Evolutionary conservation across 345 rosid genomes (phyloP).

Genomic region (Murraya paniculata): DNA sequence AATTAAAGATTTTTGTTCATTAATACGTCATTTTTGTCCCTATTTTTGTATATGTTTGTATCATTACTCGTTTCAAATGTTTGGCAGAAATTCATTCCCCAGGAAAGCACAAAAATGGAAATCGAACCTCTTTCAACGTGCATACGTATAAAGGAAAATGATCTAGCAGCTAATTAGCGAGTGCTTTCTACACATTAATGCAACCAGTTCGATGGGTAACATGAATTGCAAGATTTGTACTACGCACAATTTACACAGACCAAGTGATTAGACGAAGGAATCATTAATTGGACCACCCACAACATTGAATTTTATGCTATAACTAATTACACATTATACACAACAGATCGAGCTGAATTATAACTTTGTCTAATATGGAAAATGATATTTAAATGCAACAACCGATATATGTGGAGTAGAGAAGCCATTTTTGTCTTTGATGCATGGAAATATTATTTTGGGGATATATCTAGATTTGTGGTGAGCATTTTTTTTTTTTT

Average conservation of each 20-base stretch:
- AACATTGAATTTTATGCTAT: neutral
- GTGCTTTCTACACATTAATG: too few species aligned
- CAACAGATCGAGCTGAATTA: neutral
- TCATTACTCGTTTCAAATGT: too few species aligned
- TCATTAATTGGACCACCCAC: neutral
- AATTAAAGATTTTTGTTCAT: too few species aligned
- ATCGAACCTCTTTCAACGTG: too few species aligned
- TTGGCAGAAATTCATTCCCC: too few species aligned
- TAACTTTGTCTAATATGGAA: neutral
- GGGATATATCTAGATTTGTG: slow-evolving; percentile 11
- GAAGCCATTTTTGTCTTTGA: slow-evolving; percentile 21
- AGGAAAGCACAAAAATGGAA: too few species aligned
- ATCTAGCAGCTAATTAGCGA: too few species aligned
- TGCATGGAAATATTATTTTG: neutral
- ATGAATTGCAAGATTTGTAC: neutral
- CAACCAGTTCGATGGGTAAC: too few species aligned
- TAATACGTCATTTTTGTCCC: too few species aligned
- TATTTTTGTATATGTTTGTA: too few species aligned
- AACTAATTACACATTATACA: neutral
- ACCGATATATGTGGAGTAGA: slow-evolving; percentile 9
- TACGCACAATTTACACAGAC: neutral
- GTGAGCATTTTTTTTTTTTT: slow-evolving; percentile 1
- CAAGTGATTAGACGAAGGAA: neutral
- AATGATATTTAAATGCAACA: slow-evolving; percentile 6
- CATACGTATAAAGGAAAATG: too few species aligned